Evolutionary conservation across 345 rosid genomes (phyloP), one percentile per base, ranked within the genome.

Genomic region (Pelargonium nanum): DNA sequence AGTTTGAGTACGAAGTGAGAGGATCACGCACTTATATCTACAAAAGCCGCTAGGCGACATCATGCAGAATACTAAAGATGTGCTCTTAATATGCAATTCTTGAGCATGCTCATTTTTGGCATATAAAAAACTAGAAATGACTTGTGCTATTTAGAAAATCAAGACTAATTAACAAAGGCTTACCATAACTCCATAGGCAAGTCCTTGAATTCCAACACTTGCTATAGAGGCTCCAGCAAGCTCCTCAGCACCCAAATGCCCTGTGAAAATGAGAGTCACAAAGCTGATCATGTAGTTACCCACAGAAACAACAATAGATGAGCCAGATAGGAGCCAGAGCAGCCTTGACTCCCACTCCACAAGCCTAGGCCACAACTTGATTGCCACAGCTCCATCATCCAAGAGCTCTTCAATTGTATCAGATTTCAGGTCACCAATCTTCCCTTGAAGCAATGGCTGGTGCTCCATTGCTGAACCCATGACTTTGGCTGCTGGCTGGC

Each of bases 151-250:
- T 26, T 20, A 44, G 23, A 55, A 55, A 34, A 7, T 20, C 57
- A 61, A 52, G 21, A 0, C 6, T 24, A 8, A 24, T 15, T 9
- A 30, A 30, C 20, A 2, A n/a, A 4, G 9, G 19, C 64, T 15
- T 52, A 68, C 72, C 72, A 68, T 57, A 55, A 68, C 22, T 4
- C 72, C 72, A 53, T 45, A 62, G 24, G 59, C 60, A 55, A 68
- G 63, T 25, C 69, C 69, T n/a, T 52, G 63, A 19, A 65, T 26
- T 26, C 58, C 69, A 22, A 48, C 45, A 19, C 59, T 53, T 26
- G 52, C 57, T 19, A 65, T 20, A 23, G 69, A 65, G 50, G 59
- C 52, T n/a, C 63, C 69, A 12, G 69, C 69, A 28, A 65, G 69
- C 8, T 52, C 63, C 22, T 58, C 19, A 30, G 23, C 54, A 6